phyloP scores from a whole-genome alignment of 805 yeast genomes.

The Pichia kluyveri region DNA sequence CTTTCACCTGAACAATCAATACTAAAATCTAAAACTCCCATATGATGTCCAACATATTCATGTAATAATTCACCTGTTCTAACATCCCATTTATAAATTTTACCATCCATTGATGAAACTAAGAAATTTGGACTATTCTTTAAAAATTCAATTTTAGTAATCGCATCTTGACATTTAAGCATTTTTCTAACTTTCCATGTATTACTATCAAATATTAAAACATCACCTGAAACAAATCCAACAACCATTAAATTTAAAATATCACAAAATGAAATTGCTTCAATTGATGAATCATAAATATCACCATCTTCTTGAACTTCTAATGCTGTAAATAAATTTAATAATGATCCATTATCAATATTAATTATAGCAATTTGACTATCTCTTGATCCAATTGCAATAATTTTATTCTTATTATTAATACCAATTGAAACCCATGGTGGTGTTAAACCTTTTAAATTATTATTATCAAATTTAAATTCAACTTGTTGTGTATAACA shows the following conservation, averaged over 20 bases:
- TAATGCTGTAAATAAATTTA: constrained; percentile 57
- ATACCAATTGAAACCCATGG: constrained; percentile 81
- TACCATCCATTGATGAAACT: constrained; percentile 79
- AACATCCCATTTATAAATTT: constrained; percentile 78
- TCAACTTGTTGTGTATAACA: constrained; percentile 65
- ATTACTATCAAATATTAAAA: constrained; percentile 71
- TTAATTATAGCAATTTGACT: constrained; percentile 79
- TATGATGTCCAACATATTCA: constrained; percentile 84
- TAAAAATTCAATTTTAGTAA: constrained; percentile 70
- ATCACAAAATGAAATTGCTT: constrained; percentile 70
- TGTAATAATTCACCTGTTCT: constrained; percentile 74
- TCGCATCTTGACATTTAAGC: constrained; percentile 66
- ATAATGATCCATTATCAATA: constrained; percentile 60
- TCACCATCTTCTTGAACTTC: constrained; percentile 49
- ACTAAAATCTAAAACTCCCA: constrained; percentile 87
- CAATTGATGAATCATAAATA: constrained; percentile 60
- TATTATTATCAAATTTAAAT: constrained; percentile 57
- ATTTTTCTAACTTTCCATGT: constrained; percentile 81
- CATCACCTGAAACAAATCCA: constrained; percentile 83
- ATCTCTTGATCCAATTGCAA: constrained; percentile 82
- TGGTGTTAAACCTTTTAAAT: constrained; percentile 64
- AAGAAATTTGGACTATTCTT: constrained; percentile 45
- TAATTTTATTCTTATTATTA: constrained; percentile 33
- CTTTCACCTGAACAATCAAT: constrained; percentile 56
- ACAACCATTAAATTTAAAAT: constrained; percentile 60